These are phyloP conservation scores for Raffaelea albimanens DNA, from an alignment of 2,329 filamentous ascomycete species.

Conservation along the genomic window DNA sequence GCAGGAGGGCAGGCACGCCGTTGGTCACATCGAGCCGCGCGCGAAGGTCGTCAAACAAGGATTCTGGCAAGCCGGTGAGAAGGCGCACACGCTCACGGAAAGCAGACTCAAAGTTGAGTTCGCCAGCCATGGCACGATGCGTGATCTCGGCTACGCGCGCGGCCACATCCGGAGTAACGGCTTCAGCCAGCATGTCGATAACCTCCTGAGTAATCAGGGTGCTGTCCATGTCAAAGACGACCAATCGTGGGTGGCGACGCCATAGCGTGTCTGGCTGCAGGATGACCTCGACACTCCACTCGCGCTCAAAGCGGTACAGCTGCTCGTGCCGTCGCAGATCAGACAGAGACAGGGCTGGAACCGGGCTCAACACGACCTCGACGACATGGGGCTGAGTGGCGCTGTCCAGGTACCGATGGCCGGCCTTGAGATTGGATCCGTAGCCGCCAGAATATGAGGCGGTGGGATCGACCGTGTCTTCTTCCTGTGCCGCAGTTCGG, in stretches of 20 bases:
- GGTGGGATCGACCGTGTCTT: not conserved
- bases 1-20: slow-evolving; percentile 67
- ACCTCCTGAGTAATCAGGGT: slow-evolving; percentile 96
- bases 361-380: slow-evolving; percentile 54
- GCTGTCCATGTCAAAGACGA: slow-evolving; percentile 98
- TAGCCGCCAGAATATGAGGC: slow-evolving; percentile 6
- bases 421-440: slow-evolving; percentile 43
- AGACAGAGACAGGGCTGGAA: slow-evolving; percentile 50
- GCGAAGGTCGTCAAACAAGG: slow-evolving; percentile 71
- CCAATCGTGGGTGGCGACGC: slow-evolving; percentile 71
- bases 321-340: slow-evolving; percentile 73
- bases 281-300: slow-evolving; percentile 81
- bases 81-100: slow-evolving; percentile 73
- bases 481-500: slow-evolving; percentile 29
- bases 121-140: slow-evolving; percentile 87
- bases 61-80: slow-evolving; percentile 68
- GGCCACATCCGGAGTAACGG: slow-evolving; percentile 64
- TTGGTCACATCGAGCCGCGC: slow-evolving; percentile 69
- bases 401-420: slow-evolving; percentile 56
- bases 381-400: slow-evolving; percentile 52
- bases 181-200: slow-evolving; percentile 86
- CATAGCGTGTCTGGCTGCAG: slow-evolving; percentile 66
- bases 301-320: slow-evolving; percentile 74
- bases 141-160: slow-evolving; percentile 82
- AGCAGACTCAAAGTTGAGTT: slow-evolving; percentile 81